These are phyloP conservation scores for Chenopodium album DNA, from an alignment of 148 eudicot genomes.

Conservation along the genomic window DNA sequence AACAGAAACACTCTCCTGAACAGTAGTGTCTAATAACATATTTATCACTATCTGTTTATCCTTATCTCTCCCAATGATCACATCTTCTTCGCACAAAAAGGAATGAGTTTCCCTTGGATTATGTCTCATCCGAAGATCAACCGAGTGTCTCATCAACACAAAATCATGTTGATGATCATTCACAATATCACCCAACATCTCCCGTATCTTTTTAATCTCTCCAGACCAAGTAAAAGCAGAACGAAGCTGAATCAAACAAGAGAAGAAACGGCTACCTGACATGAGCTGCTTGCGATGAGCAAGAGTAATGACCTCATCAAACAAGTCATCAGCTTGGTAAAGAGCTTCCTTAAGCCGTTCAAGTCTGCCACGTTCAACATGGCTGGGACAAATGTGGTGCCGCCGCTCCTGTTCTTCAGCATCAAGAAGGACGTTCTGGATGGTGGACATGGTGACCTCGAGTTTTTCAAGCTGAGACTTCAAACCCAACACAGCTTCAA, in stretches of 20 bases:
- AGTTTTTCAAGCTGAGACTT: conserved; percentile 15
- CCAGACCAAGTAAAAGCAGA: neutral
- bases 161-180: neutral
- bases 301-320: neutral
- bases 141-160: neutral
- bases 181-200: neutral
- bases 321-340: neutral
- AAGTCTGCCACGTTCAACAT: neutral
- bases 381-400: neutral
- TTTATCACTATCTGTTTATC: neutral
- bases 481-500: neutral
- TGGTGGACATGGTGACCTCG: conserved; percentile 11
- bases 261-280: neutral
- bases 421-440: conserved; percentile 16
- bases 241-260: neutral
- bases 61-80: conserved; percentile 33
- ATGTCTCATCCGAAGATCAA: neutral
- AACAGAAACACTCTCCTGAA: conserved; percentile 2
- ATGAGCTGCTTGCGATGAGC: neutral
- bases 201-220: conserved; percentile 3
- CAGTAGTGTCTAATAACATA: neutral
- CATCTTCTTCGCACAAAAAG: conserved; percentile 18
- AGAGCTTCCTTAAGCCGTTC: neutral
- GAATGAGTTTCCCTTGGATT: conserved; percentile 18
- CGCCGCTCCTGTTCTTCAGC: conserved; percentile 13